phyloP scores from a whole-genome alignment of 169 alveolate species.

The Theileria sp. region DNA sequence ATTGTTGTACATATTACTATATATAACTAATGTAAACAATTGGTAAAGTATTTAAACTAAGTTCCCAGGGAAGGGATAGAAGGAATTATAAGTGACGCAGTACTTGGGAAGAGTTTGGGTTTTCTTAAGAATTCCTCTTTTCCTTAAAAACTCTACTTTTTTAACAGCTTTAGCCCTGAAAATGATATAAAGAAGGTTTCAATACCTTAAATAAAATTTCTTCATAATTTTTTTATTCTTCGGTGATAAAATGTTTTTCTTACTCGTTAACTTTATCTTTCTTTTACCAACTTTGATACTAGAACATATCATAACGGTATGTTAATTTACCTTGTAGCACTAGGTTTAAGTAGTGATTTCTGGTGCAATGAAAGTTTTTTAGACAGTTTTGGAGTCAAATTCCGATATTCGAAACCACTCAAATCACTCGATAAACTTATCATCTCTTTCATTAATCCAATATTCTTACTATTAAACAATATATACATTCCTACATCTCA shows the following conservation, averaged over 20 bases:
- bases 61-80: background rate
- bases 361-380: conserved; percentile 4
- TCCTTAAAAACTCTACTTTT: conserved; percentile 51
- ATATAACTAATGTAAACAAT: background rate
- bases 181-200: background rate
- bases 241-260: conserved; percentile 52
- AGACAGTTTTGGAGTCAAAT: conserved; percentile 35
- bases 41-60: background rate
- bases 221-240: conserved; percentile 47
- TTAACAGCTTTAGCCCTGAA: conserved; percentile 59
- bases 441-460: conserved; percentile 45
- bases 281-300: conserved; percentile 8
- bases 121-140: conserved; percentile 45
- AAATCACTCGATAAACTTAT: conserved; percentile 28
- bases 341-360: background rate
- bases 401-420: conserved; percentile 41
- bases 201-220: conserved; percentile 45
- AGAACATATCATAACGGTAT: background rate
- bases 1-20: background rate
- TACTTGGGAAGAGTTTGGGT: conserved; percentile 52
- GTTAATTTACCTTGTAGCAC: background rate
- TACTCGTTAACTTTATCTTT: conserved; percentile 40
- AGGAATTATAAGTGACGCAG: background rate
- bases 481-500: conserved; percentile 7
- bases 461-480: conserved; percentile 42